These are phyloP conservation scores for Alternaria ethzedia DNA, from an alignment of 2,329 filamentous ascomycete species.

Conservation along the genomic window DNA sequence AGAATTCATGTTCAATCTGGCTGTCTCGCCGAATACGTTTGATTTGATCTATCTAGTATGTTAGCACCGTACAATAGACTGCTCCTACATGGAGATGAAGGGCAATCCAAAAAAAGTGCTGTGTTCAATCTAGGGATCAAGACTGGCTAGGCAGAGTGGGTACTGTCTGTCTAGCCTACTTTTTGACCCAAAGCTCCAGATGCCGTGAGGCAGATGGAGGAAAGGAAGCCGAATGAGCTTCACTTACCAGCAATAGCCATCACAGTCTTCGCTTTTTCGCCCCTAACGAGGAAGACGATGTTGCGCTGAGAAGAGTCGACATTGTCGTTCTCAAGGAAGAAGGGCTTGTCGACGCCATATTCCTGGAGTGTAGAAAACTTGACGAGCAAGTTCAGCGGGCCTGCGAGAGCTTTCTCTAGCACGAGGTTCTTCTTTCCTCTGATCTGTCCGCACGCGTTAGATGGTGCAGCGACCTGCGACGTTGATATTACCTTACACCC, in stretches of 20 bases:
- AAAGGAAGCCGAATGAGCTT: constrained; percentile 10
- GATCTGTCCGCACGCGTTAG: constrained; percentile 66
- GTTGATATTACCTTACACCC: constrained; percentile 74
- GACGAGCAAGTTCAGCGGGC: constrained; percentile 87
- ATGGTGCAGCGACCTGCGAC: constrained; percentile 30
- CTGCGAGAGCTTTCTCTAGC: constrained; percentile 87
- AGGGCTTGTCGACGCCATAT: constrained; percentile 97
- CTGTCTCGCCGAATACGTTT: constrained; percentile 87
- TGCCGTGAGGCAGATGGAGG: background rate
- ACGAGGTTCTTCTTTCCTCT: constrained; percentile 99
- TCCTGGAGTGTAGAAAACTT: constrained; percentile 96
- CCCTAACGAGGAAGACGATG: constrained; percentile 89
- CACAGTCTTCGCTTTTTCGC: constrained; percentile 84
- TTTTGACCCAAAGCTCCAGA: constrained; percentile 56
- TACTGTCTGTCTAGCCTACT: constrained; percentile 65
- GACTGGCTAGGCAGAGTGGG: constrained; percentile 64
- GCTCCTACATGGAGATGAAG: constrained; percentile 28
- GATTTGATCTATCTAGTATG: constrained; percentile 75
- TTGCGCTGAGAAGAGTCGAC: constrained; percentile 94
- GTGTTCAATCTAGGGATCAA: constrained; percentile 59
- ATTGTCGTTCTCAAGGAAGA: constrained; percentile 95
- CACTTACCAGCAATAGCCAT: constrained; percentile 82
- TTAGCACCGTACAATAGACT: constrained; percentile 54
- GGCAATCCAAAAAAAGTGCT: constrained; percentile 36
- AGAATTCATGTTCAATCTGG: constrained; percentile 92